These are phyloP conservation scores for Bruguiera sexangula DNA, from an alignment of 345 rosid genomes.

Conservation along the genomic window DNA sequence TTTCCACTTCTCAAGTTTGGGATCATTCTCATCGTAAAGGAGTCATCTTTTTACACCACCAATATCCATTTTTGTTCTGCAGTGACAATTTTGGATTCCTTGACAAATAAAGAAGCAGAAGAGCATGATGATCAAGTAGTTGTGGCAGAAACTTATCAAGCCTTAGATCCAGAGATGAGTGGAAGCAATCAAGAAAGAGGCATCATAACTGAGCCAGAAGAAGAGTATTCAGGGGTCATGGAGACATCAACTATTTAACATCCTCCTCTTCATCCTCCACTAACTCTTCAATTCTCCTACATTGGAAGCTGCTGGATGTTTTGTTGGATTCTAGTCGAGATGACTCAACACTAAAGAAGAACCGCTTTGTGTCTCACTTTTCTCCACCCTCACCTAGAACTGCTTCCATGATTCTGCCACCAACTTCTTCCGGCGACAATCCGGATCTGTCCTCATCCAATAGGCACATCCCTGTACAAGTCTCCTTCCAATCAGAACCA, in stretches of 20 bases:
- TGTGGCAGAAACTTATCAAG: constrained; percentile 56
- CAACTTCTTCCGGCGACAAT: constrained; percentile 12
- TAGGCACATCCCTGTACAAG: constrained; percentile 14
- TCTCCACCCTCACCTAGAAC: constrained; percentile 49
- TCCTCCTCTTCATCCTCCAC: constrained; percentile 17
- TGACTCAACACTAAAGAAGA: constrained; percentile 26
- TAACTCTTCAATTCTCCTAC: constrained; percentile 29
- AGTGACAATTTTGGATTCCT: constrained; percentile 45
- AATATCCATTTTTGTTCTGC: constrained; percentile 14
- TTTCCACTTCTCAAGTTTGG: background rate
- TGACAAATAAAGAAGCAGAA: constrained; percentile 35
- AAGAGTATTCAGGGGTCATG: constrained; percentile 32
- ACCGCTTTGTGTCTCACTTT: constrained; percentile 42
- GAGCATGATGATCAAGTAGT: constrained; percentile 54
- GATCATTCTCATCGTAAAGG: background rate
- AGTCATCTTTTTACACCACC: background rate
- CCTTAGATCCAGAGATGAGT: constrained; percentile 46
- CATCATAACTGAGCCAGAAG: constrained; percentile 50
- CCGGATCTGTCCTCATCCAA: constrained; percentile 7
- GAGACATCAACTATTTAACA: constrained; percentile 14
- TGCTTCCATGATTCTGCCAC: constrained; percentile 41
- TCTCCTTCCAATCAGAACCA: constrained; percentile 21
- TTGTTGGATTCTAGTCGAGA: constrained; percentile 37
- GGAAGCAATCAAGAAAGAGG: constrained; percentile 36
- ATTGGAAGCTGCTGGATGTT: constrained; percentile 46